A percentile compares a stretch with the other conserved stretches of the same genome.
phyloP scores from a whole-genome alignment of 805 yeast species.

The Yarrowia keelungensis region DNA sequence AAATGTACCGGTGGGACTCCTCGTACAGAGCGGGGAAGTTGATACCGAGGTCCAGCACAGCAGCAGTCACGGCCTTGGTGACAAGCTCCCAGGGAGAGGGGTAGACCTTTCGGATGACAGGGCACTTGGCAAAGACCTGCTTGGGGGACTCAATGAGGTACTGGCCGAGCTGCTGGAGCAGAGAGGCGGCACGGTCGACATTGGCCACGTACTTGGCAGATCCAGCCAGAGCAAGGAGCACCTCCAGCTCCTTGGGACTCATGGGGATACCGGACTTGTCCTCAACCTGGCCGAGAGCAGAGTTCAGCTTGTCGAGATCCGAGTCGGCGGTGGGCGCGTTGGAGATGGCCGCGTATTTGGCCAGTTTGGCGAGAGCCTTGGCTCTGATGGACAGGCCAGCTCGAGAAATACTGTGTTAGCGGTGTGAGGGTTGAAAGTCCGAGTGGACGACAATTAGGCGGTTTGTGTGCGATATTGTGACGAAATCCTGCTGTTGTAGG shows the following conservation, averaged over 20 bases:
- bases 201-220: constrained; percentile 52
- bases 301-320: constrained; percentile 42
- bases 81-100: constrained; percentile 56
- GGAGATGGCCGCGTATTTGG: constrained; percentile 47
- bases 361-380: constrained; percentile 52
- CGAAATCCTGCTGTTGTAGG: no score
- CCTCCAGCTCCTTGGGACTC: constrained; percentile 56
- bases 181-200: constrained; percentile 53
- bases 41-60: constrained; percentile 48
- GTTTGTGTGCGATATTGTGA: no score
- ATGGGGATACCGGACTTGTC: constrained; percentile 44
- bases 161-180: constrained; percentile 56
- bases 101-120: constrained; percentile 44
- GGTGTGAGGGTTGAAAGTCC: background rate
- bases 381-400: constrained; percentile 49
- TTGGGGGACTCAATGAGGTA: constrained; percentile 57
- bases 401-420: constrained; percentile 50
- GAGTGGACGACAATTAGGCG: background rate
- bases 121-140: constrained; percentile 53
- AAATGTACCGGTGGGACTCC: constrained; percentile 40
- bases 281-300: constrained; percentile 46
- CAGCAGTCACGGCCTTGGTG: constrained; percentile 51
- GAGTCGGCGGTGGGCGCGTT: constrained; percentile 42
- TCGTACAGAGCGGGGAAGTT: constrained; percentile 49
- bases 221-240: constrained; percentile 62